phyloP scores from a whole-genome alignment of 106 monocot species.

The Allium fistulosum region DNA sequence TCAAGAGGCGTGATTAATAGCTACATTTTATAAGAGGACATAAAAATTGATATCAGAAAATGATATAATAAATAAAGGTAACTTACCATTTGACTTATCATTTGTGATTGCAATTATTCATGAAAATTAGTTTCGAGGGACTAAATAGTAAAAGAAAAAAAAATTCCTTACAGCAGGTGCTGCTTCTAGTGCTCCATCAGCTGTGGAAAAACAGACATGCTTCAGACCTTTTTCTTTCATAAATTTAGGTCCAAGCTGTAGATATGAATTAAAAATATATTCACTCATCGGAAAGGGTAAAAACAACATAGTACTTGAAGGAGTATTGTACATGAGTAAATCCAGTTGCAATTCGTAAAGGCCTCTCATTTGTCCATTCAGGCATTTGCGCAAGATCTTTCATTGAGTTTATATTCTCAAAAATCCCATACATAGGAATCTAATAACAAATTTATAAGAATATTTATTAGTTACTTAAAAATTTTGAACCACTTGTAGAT shows the following conservation, averaged over 20 bases:
- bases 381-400: conserved; percentile 75
- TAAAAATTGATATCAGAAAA: too few relatives aligned
- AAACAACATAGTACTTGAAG: too few relatives aligned
- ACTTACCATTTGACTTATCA: too few relatives aligned
- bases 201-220: conserved; percentile 69
- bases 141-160: not conserved
- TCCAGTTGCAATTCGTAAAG: conserved; percentile 81
- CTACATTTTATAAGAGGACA: too few relatives aligned
- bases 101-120: too few relatives aligned
- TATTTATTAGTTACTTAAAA: conserved; percentile 4
- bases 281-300: too few relatives aligned
- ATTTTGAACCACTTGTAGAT: not conserved
- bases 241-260: conserved; percentile 77
- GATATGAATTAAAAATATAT: not conserved
- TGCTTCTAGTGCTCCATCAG: conserved; percentile 97
- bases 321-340: conserved; percentile 60
- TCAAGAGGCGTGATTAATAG: too few relatives aligned
- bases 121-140: too few relatives aligned
- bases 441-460: conserved; percentile 18
- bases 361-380: conserved; percentile 83
- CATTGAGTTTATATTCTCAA: conserved; percentile 84
- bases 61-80: too few relatives aligned
- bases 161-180: conserved; percentile 81
- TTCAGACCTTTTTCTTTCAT: conserved; percentile 75
- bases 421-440: conserved; percentile 95